phyloP scores from a whole-genome alignment of 768 basidiomycete genomes.

The Kwoniella pini region DNA sequence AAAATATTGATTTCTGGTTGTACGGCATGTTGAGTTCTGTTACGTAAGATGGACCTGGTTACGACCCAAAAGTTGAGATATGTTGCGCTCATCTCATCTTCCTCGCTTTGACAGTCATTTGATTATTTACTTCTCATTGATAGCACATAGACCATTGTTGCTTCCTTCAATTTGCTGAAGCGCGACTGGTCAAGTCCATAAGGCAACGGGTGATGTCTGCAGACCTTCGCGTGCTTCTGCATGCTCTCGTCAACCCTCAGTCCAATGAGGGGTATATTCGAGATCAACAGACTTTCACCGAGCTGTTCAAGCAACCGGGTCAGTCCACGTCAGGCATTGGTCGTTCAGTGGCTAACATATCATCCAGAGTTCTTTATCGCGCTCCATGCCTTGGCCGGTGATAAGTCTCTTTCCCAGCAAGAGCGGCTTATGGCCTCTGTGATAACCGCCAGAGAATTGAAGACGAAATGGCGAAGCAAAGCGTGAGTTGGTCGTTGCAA shows the following conservation, averaged over 20 bases:
- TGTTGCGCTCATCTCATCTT: too few species aligned
- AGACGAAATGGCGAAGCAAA: constrained; percentile 54
- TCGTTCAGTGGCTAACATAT: neutral
- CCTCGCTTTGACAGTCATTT: too few species aligned
- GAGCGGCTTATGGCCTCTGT: constrained; percentile 47
- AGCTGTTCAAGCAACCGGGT: constrained; percentile 49
- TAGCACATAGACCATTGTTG: too few species aligned
- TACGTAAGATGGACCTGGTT: too few species aligned
- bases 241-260: constrained; percentile 36
- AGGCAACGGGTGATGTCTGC: neutral
- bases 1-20: too few species aligned
- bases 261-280: constrained; percentile 32
- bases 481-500: constrained; percentile 27
- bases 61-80: too few species aligned
- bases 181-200: neutral
- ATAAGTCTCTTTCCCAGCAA: constrained; percentile 35
- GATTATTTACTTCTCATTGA: too few species aligned
- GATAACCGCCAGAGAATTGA: constrained; percentile 50
- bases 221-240: constrained; percentile 32
- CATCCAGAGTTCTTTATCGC: constrained; percentile 44
- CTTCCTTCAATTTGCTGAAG: too few species aligned
- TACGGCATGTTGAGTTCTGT: too few species aligned
- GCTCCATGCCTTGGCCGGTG: constrained; percentile 42
- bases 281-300: constrained; percentile 40
- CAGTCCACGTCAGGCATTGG: neutral